A percentile compares a stretch with the other conserved stretches of the same genome.
phyloP scores from a whole-genome alignment of 2,329 filamentous ascomycete species.

The Berkeleyomyces rouxiae region DNA sequence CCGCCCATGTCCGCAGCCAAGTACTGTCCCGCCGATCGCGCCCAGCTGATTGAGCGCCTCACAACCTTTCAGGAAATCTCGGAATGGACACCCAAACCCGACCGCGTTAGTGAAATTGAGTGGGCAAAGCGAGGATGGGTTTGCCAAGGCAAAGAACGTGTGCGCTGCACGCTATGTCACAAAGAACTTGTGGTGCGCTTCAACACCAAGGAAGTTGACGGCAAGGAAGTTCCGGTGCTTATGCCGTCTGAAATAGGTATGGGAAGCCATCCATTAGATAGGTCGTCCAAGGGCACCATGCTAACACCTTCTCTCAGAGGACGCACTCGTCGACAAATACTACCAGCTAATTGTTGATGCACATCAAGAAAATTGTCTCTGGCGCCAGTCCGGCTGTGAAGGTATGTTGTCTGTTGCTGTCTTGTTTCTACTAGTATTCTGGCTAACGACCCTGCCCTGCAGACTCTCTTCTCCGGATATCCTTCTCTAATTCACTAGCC shows the following conservation, averaged over 20 bases:
- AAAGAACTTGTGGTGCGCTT: conserved; percentile 72
- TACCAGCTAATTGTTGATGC: conserved; percentile 52
- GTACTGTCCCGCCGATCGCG: conserved; percentile 75
- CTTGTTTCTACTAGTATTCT: neutral
- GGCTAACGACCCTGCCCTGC: conserved; percentile 14
- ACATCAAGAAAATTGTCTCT: conserved; percentile 70
- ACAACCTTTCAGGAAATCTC: conserved; percentile 83
- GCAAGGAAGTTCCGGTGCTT: conserved; percentile 35
- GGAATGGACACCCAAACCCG: conserved; percentile 84
- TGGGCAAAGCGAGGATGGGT: conserved; percentile 93
- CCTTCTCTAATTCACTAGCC: conserved; percentile 42
- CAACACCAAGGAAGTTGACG: conserved; percentile 40
- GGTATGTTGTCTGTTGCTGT: conserved; percentile 29
- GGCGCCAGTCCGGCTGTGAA: conserved; percentile 77
- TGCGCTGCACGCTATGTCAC: conserved; percentile 72
- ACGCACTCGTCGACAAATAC: conserved; percentile 63
- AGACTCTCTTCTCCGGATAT: conserved; percentile 45
- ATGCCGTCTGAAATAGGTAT: conserved; percentile 42
- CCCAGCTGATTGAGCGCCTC: conserved; percentile 62
- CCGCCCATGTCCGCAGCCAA: conserved; percentile 32
- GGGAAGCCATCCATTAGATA: conserved; percentile 4
- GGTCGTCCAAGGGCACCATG: neutral
- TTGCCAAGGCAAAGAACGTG: conserved; percentile 67
- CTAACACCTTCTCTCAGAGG: conserved; percentile 24
- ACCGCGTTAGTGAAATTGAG: conserved; percentile 69